Evolutionary conservation across 768 basidiomycete species (phyloP).

Genomic region (Leccinum uliginosum): DNA sequence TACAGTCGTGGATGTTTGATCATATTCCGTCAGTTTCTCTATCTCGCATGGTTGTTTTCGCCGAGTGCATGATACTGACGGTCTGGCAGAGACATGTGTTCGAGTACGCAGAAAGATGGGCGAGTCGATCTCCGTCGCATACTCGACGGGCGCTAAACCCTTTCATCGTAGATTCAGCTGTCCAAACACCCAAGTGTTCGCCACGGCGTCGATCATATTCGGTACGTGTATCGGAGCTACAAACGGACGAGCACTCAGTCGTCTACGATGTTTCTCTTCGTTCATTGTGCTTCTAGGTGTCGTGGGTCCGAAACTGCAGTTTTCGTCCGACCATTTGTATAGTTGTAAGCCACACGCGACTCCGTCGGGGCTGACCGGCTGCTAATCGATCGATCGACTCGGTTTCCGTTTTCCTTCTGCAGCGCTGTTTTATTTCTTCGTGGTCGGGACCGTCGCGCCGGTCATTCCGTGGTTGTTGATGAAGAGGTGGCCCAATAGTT

Average conservation of each 20-base stretch:
- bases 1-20: conserved; percentile 70
- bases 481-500: conserved; percentile 57
- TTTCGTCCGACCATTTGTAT: conserved; percentile 54
- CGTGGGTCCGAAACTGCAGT: conserved; percentile 59
- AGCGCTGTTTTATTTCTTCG: conserved; percentile 66
- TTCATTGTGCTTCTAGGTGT: conserved; percentile 42
- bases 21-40: conserved; percentile 45
- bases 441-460: conserved; percentile 65
- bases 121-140: not conserved
- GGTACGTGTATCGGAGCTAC: conserved; percentile 14
- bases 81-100: conserved; percentile 43
- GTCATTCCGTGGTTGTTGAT: conserved; percentile 58
- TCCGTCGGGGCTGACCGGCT: conserved; percentile 19
- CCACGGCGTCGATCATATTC: conserved; percentile 54
- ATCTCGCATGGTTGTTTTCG: not conserved
- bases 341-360: conserved; percentile 13
- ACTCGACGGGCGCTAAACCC: not conserved
- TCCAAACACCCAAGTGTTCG: conserved; percentile 48
- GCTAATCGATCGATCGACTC: not conserved
- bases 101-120: conserved; percentile 38
- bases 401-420: conserved; percentile 13
- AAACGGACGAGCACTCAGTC: conserved; percentile 2
- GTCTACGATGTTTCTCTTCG: not conserved
- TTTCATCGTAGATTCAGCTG: conserved; percentile 41
- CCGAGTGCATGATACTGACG: not conserved